These are phyloP conservation scores for Schoenoplectus triqueter DNA, from an alignment of 202 grass and related monocot genomes.

Conservation along the genomic window DNA sequence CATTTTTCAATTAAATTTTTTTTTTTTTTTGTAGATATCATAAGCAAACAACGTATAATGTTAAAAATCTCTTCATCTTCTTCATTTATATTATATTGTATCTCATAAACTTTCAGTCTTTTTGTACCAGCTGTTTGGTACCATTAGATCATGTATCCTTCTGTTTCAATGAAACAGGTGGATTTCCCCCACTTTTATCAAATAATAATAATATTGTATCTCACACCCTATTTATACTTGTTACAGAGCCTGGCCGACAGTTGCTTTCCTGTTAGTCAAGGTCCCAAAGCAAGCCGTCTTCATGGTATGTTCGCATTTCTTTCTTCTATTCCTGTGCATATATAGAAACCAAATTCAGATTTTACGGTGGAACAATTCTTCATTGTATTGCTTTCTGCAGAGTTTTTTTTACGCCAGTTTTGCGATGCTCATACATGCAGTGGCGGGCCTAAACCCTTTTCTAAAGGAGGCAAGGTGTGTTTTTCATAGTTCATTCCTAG, in stretches of 20 bases:
- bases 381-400: conserved; percentile 54
- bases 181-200: too few species aligned
- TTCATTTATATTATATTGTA: conserved; percentile 11
- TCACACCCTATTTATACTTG: conserved; percentile 37
- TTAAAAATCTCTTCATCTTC: conserved; percentile 21
- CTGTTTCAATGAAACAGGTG: too few species aligned
- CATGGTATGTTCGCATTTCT: conserved; percentile 61
- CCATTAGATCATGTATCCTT: too few species aligned
- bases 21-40: background rate
- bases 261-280: conserved; percentile 94
- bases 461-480: conserved; percentile 90
- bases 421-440: conserved; percentile 90
- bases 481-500: conserved; percentile 9
- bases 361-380: conserved; percentile 28
- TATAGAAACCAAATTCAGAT: background rate
- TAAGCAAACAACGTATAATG: background rate
- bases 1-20: conserved; percentile 12
- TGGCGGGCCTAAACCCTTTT: conserved; percentile 65
- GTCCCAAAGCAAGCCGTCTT: conserved; percentile 68
- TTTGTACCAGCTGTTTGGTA: too few species aligned
- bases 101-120: background rate
- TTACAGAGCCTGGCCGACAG: conserved; percentile 84
- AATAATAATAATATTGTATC: conserved; percentile 12
- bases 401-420: conserved; percentile 94
- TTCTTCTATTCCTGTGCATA: conserved; percentile 32